Conservation (phyloP, 768 basidiomycete species). For the Macrolepiota fuliginosa region DNA sequence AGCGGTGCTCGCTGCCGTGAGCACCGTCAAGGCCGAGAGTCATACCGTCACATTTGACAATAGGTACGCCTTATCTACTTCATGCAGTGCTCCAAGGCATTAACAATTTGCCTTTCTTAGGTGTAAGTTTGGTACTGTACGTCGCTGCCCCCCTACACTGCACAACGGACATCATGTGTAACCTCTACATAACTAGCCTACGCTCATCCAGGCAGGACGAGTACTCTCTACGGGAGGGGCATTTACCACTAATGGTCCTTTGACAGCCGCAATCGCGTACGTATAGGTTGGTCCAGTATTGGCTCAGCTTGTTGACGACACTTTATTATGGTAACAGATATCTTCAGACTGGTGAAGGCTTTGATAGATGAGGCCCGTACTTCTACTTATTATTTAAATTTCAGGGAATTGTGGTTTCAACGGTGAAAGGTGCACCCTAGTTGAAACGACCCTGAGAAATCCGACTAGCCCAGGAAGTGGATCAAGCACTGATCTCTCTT, state of each 20-base stretch:
- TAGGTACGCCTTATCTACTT: slow-evolving; percentile 8
- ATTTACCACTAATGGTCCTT: slow-evolving; percentile 26
- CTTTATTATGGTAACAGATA: background rate
- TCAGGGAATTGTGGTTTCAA: slow-evolving; percentile 30
- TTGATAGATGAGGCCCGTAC: too few relatives aligned
- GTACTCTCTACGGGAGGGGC: slow-evolving; percentile 29
- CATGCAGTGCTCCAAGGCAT: background rate
- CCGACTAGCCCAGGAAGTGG: slow-evolving; percentile 28
- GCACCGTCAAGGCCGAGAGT: slow-evolving; percentile 18
- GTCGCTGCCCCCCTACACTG: background rate
- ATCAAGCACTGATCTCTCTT: slow-evolving; percentile 32
- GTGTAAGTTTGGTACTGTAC: slow-evolving; percentile 34
- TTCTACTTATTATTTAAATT: background rate
- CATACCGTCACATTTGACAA: slow-evolving; percentile 29
- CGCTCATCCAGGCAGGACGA: slow-evolving; percentile 25
- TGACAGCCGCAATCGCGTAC: slow-evolving; percentile 26
- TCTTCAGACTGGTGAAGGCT: background rate
- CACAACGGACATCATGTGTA: background rate
- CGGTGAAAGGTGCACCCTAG: slow-evolving; percentile 32
- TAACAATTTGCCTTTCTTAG: slow-evolving; percentile 13
- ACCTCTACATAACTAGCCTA: slow-evolving; percentile 18
- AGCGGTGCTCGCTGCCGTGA: slow-evolving; percentile 9
- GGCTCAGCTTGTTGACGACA: background rate
- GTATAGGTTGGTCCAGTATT: background rate
- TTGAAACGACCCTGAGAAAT: slow-evolving; percentile 33